These are phyloP conservation scores for Cylindrodendrum hubeiense DNA, from an alignment of 2,329 filamentous ascomycete species.

Conservation along the genomic window DNA sequence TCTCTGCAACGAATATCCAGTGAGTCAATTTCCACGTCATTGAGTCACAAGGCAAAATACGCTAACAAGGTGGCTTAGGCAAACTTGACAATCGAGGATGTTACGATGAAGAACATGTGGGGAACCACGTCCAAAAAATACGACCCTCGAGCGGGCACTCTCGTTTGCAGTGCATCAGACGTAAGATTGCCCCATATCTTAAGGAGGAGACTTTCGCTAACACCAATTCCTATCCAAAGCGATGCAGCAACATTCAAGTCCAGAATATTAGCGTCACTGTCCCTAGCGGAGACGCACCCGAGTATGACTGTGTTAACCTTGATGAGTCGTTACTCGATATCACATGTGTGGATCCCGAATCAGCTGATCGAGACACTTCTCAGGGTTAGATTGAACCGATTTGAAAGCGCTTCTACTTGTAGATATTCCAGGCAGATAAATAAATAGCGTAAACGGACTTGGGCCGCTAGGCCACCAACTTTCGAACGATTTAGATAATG, in stretches of 20 bases:
- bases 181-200: conserved; percentile 25
- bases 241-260: conserved; percentile 40
- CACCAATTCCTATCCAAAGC: conserved; percentile 10
- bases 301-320: conserved; percentile 41
- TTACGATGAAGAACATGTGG: conserved; percentile 47
- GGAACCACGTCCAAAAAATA: conserved; percentile 45
- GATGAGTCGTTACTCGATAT: conserved; percentile 31
- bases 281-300: conserved; percentile 36
- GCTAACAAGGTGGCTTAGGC: conserved; percentile 29
- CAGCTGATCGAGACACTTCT: conserved; percentile 29
- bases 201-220: neutral
- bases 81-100: conserved; percentile 42
- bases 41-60: neutral
- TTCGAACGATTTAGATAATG: neutral
- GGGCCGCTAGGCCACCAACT: no score
- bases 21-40: neutral
- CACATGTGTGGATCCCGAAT: conserved; percentile 29
- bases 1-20: conserved; percentile 40
- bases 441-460: neutral
- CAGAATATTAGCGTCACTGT: conserved; percentile 39
- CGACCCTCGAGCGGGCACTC: conserved; percentile 45
- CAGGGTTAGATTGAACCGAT: conserved; percentile 11
- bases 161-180: conserved; percentile 47
- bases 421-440: neutral
- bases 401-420: neutral